These are phyloP conservation scores for Trematosphaeria pertusa DNA, from an alignment of 2,329 filamentous ascomycete genomes.

Conservation along the genomic window DNA sequence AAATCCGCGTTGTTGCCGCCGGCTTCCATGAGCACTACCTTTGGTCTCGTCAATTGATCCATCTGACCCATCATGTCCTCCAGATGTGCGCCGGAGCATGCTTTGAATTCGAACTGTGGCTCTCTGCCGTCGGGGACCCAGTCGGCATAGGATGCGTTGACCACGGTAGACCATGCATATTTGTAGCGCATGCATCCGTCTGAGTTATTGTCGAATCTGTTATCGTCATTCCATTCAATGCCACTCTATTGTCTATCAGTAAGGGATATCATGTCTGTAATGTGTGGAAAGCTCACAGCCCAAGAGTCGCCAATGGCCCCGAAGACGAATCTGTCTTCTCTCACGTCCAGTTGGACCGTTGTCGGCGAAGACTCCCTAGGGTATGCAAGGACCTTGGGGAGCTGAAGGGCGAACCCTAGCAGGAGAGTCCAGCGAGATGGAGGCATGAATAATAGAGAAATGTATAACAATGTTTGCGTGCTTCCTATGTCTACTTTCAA, in stretches of 20 bases:
- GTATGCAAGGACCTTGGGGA: neutral
- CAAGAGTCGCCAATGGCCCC: constrained; percentile 12
- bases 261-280: neutral
- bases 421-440: neutral
- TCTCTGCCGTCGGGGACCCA: constrained; percentile 11
- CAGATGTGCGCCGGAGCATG: constrained; percentile 8
- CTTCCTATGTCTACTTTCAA: too few relatives aligned
- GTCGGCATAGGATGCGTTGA: neutral
- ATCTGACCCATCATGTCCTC: constrained; percentile 11
- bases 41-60: constrained; percentile 12
- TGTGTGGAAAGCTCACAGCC: constrained; percentile 5
- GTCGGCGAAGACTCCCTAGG: neutral
- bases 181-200: constrained; percentile 6
- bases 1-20: constrained; percentile 18
- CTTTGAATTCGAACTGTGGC: constrained; percentile 13
- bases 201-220: constrained; percentile 5
- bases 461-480: neutral
- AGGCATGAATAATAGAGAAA: neutral
- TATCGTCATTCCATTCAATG: neutral
- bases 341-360: neutral
- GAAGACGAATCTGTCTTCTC: constrained; percentile 6
- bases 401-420: neutral
- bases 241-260: constrained; percentile 7
- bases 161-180: constrained; percentile 16
- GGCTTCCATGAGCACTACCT: constrained; percentile 14